phyloP scores from a whole-genome alignment of 345 rosid genomes.

The Erysimum cheiranthoides region DNA sequence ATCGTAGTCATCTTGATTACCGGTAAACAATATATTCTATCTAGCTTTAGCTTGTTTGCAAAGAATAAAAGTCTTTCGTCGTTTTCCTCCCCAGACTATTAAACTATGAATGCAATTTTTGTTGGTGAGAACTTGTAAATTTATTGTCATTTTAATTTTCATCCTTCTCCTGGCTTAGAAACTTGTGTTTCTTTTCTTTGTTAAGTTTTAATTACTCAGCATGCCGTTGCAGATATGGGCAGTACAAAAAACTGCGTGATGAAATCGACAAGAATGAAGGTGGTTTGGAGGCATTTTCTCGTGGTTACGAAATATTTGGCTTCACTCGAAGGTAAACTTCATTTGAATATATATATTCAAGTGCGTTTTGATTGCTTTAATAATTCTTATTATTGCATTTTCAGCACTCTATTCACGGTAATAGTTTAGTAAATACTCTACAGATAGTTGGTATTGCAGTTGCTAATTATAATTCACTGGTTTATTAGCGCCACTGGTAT shows the following conservation, averaged over 20 bases:
- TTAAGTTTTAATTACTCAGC: conserved; percentile 23
- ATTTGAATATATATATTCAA: not conserved
- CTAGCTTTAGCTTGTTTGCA: conserved; percentile 19
- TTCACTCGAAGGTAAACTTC: conserved; percentile 69
- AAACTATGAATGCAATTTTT: not conserved
- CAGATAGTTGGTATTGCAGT: conserved; percentile 41
- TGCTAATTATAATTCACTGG: conserved; percentile 50
- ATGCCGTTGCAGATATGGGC: conserved; percentile 58
- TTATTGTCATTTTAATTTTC: conserved; percentile 1
- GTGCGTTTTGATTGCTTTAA: not conserved
- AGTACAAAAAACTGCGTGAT: conserved; percentile 70
- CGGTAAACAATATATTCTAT: conserved; percentile 51
- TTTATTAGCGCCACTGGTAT: conserved; percentile 81
- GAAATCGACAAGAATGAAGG: conserved; percentile 84
- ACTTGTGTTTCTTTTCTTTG: conserved; percentile 8
- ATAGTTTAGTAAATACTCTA: conserved; percentile 27
- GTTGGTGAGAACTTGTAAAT: not conserved
- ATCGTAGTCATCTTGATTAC: conserved; percentile 79
- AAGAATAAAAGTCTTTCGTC: conserved; percentile 20
- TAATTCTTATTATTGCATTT: not conserved
- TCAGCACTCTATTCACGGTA: conserved; percentile 13
- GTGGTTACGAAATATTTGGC: conserved; percentile 92
- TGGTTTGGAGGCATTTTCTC: conserved; percentile 91
- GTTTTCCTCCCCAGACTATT: not conserved
- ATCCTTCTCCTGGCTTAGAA: not conserved